Evolutionary conservation across 495 filamentous ascomycete genomes (phyloP), one percentile per base, ranked within the genome.

Genomic region (Rusavskia elegans): DNA sequence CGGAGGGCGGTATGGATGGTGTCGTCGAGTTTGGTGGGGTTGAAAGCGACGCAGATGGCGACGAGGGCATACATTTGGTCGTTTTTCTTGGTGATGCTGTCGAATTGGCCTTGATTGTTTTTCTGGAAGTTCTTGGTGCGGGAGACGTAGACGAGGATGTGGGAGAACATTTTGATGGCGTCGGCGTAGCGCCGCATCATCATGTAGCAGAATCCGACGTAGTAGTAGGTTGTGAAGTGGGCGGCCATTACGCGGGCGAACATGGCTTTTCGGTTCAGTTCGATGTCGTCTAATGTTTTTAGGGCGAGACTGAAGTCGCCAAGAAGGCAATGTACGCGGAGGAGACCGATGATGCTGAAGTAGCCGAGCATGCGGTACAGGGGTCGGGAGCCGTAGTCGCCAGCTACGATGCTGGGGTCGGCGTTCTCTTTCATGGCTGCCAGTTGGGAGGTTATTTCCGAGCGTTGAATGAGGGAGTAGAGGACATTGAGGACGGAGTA

Each of bases 101-200:
- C 92, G 72, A 95, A 97, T 68, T 89, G 84, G 66, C 83, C 87
- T n/a, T 42, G 57, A 37, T 77, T 76, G 8, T 17, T 29, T 82
- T 98, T 98, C 71, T 97, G 93, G 80, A 97, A 96, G 74, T 96
- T 96, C 84, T 98, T 98, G 62, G 92, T 98, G 56, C 92, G 81
- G 48, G 87, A 94, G 57, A 97, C 93, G 73, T 98, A 98, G 70
- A 98, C 85, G 65, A 98, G 78, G 69, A 98, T 98, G 76, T 98
- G 92, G 75, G 84, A 89, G 81, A 98, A 98, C 82, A 94, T 90
- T 75, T 90, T 87, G 71, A 97, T 95, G 67, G 92, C 92, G 65
- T 98, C 92, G 70, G 86, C 87, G 64, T 98, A 98, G 64, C 92
- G 85, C 68, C 90, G 88, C 86, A 96, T 89, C 92, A 98, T 98